A percentile compares a stretch with the other conserved stretches of the same genome.
Conservation (phyloP, 1,284 basidiomycete species). For the Ganoderma lucidum region DNA sequence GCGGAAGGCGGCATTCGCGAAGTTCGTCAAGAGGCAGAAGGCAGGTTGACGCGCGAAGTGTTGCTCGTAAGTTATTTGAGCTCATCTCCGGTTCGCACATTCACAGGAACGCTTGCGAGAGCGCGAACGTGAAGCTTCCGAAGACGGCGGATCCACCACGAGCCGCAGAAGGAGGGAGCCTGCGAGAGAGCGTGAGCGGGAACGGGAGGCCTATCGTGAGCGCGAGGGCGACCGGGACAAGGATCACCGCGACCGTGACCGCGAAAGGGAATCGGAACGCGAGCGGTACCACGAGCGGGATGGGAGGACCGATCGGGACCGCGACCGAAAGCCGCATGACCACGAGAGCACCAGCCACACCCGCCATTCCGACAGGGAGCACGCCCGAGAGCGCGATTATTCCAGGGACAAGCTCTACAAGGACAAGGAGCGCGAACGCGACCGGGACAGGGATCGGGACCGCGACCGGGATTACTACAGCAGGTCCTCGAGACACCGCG, state of each 20-base stretch:
- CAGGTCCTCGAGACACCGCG: constrained; percentile 51
- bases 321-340: constrained; percentile 37
- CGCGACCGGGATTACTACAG: constrained; percentile 41
- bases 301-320: constrained; percentile 40
- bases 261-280: constrained; percentile 49
- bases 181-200: constrained; percentile 55
- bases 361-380: constrained; percentile 38
- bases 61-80: constrained; percentile 19
- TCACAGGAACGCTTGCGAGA: constrained; percentile 79
- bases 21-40: constrained; percentile 89
- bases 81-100: constrained; percentile 22
- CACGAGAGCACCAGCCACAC: constrained; percentile 33
- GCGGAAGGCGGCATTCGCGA: constrained; percentile 80
- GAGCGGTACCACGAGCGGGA: constrained; percentile 52
- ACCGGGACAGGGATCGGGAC: constrained; percentile 51
- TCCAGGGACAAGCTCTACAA: constrained; percentile 46
- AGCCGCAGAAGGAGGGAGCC: constrained; percentile 82
- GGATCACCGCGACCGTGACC: constrained; percentile 43
- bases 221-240: constrained; percentile 51
- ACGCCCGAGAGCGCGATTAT: constrained; percentile 43
- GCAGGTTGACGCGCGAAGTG: constrained; percentile 43
- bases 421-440: constrained; percentile 49
- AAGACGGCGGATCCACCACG: constrained; percentile 80
- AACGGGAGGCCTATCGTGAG: constrained; percentile 52
- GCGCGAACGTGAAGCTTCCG: constrained; percentile 74